Evolutionary conservation across 805 yeast species (phyloP), one percentile per base, ranked within the genome.

Genomic region (Yarrowia alimentaria): DNA sequence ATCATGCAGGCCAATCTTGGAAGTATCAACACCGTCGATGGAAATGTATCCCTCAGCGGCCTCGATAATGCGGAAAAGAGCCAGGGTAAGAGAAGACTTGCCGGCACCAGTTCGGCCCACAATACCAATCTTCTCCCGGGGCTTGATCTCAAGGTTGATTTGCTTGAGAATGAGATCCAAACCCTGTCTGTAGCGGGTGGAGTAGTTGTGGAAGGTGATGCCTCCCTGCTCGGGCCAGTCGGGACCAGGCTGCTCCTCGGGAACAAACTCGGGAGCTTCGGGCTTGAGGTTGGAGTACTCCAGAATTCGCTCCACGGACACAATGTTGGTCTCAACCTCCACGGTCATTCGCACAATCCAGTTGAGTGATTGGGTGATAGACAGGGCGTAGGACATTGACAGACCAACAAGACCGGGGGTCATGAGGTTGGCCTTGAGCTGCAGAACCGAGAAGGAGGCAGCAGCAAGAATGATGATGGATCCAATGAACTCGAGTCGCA

Each of bases 341-440:
- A 93, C 99, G 0, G 97, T 87, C 98, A 90, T 91, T 70, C 99
- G 79, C 22, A 93, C 98, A 68, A 93, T 88, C 97, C 97, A 91
- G 67, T 89, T 91, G 68, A 93, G 76, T 0, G 96, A 77, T 68
- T 89, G 96, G 0, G 99, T 93, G 55, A 90, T 78, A 66, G 88
- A 95, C 56, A 93, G 74, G 2, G 99, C 91, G 68, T 93, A 94
- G 38, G 95, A 84, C 60, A 93, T 85, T 17, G 96, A 83, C 60
- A 93, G 74, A 74, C 99, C 99, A 61, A 90, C 90, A 63, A 86
- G 70, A 68, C 99, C 99, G 13, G 96, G 89, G 16, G 89, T 78
- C 21, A 91, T 75, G 14, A 71, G 65, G 11, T 96, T 95, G 13
- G 76, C 71, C 50, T 70, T 75, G 58, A 89, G 73, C 17, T 88